Evolutionary conservation across 768 basidiomycete species (phyloP).

Genomic region (Collybia nuda): DNA sequence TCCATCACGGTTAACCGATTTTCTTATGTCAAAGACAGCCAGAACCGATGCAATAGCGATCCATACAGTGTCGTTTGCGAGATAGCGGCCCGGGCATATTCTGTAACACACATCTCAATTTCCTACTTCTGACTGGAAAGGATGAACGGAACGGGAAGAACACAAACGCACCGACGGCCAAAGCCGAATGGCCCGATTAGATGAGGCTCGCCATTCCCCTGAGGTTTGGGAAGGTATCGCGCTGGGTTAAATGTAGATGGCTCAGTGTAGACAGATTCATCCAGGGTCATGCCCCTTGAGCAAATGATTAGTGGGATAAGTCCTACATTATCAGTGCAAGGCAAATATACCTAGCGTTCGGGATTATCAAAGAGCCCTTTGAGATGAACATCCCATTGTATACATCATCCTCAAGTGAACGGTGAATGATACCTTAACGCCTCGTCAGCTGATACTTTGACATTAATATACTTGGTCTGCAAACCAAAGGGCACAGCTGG

Average conservation of each 20-base stretch:
- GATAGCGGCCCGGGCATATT: constrained; percentile 23
- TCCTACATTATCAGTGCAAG: too few relatives aligned
- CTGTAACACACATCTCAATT: constrained; percentile 17
- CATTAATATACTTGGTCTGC: background rate
- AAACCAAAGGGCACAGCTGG: constrained; percentile 12
- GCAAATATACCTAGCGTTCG: too few relatives aligned
- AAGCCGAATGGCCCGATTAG: constrained; percentile 20
- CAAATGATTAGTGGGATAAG: too few relatives aligned
- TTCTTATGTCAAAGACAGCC: constrained; percentile 22
- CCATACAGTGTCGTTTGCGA: constrained; percentile 22
- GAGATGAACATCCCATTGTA: constrained; percentile 16
- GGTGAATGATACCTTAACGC: constrained; percentile 18
- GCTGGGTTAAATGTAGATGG: constrained; percentile 24
- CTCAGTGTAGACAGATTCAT: constrained; percentile 25
- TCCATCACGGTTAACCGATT: too few relatives aligned
- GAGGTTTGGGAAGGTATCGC: constrained; percentile 25
- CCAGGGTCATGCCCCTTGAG: constrained; percentile 25
- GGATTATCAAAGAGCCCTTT: constrained; percentile 8
- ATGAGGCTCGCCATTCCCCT: constrained; percentile 16
- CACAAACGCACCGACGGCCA: constrained; percentile 30
- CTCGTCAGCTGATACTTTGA: too few relatives aligned
- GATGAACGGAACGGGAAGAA: too few relatives aligned
- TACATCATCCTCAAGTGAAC: constrained; percentile 3
- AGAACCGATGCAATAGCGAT: constrained; percentile 24
- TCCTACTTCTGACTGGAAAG: too few relatives aligned